Percentiles rank a stretch among this genome's conserved stretches.
phyloP scores from a whole-genome alignment of 257 asterid genomes.

The Solanum virginianum region DNA sequence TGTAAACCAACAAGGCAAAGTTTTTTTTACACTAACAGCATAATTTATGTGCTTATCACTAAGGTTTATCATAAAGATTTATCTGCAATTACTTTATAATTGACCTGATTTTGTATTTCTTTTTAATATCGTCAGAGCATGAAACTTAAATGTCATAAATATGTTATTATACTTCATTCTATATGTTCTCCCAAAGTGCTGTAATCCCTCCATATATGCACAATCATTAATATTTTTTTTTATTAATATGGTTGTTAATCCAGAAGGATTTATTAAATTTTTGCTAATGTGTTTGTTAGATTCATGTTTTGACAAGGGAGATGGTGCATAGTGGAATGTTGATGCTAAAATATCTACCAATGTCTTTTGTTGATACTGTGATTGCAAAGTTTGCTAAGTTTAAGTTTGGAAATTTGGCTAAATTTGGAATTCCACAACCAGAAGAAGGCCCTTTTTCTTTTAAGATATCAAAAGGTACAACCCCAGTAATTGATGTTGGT shows the following conservation, averaged over 20 bases:
- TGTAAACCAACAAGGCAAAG: too few species aligned
- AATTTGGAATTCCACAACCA: constrained; percentile 33
- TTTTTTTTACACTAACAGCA: background rate
- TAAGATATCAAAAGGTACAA: constrained; percentile 22
- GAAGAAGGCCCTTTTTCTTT: constrained; percentile 31
- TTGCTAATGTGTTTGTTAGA: constrained; percentile 6
- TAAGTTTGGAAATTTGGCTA: constrained; percentile 18
- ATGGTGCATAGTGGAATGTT: constrained; percentile 32
- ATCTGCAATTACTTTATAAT: background rate
- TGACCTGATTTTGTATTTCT: background rate
- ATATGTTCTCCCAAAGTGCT: background rate
- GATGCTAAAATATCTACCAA: constrained; percentile 8
- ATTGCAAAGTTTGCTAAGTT: background rate
- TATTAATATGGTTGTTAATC: background rate
- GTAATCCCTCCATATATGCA: background rate
- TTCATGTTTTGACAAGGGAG: constrained; percentile 27
- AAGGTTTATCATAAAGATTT: background rate
- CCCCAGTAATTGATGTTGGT: constrained; percentile 54
- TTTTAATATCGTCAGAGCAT: background rate
- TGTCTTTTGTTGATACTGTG: constrained; percentile 15
- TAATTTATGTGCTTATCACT: background rate
- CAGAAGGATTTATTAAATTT: background rate
- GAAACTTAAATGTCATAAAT: background rate
- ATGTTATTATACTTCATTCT: background rate
- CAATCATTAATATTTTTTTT: background rate